Conservation (phyloP, 2,329 filamentous ascomycete species). For the Colletotrichum sp. region DNA sequence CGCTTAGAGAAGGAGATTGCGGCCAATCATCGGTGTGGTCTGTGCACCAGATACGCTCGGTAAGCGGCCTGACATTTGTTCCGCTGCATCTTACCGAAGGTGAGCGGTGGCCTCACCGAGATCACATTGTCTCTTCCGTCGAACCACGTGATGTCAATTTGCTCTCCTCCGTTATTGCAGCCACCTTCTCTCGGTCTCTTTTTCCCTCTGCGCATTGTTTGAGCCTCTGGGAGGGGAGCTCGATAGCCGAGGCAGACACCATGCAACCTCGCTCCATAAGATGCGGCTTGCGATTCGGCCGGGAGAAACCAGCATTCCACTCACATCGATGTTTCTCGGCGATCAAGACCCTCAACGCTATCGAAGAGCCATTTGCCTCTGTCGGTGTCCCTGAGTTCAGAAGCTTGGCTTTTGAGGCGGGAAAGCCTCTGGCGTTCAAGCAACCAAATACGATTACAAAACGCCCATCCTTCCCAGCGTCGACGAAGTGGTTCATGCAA, state of each 20-base stretch:
- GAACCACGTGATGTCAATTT: neutral
- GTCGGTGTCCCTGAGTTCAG: constrained; percentile 8
- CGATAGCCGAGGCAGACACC: neutral
- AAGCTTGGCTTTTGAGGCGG: neutral
- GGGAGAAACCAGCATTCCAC: neutral
- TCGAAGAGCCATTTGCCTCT: neutral
- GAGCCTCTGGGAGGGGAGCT: neutral
- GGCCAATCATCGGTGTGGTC: constrained; percentile 2
- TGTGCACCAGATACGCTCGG: neutral
- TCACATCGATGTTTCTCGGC: neutral
- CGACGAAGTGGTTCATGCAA: constrained; percentile 30
- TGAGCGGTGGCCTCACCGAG: neutral
- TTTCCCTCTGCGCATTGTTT: neutral
- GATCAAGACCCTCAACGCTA: neutral
- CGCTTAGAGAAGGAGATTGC: constrained; percentile 14
- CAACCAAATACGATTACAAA: constrained; percentile 21
- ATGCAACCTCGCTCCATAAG: neutral
- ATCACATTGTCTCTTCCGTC: neutral
- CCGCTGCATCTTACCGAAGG: neutral
- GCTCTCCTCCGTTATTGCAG: neutral
- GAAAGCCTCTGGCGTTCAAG: constrained; percentile 23
- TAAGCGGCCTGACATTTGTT: neutral
- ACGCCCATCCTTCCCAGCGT: constrained; percentile 25
- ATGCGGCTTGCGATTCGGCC: neutral
- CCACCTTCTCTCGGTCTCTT: neutral